Base-by-base conservation (phyloP, 345 rosid genomes). In the Corchorus olitorius region DNA sequence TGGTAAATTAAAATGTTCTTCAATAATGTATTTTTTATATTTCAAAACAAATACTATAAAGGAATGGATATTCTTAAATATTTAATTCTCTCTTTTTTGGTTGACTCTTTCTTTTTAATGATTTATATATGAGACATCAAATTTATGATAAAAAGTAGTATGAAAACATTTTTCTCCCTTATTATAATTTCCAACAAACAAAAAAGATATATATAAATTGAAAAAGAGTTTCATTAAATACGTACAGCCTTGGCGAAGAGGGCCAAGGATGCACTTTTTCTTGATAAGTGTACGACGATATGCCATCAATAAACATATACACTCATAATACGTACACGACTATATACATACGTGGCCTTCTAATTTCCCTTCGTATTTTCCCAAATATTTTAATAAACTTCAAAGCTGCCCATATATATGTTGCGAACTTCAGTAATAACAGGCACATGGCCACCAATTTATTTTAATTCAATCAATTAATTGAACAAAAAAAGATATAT, bases 241-340 rank as follows among this genome's bases (percentile, higher is more conserved):
- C 22, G 17, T 33, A 37, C 63, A 54, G n/a, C 73, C 35, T 27
- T 68, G 15, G 43, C 73, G 27, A 7, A 16, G 60, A 35, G 74
- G 74, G 74, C 54, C 74, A 35, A 54, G 74, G 74, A n/a, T 54
- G 63, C 74, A 10, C 74, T 39, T 55, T 55, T 35, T 34, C 16
- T 2, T 16, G 14, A 37, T 70, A 27, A 27, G 27, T 27, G 27
- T 27, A 27, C 27, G 27, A 27, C 27, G 27, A 27, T 27, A 27
- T n/a, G 74, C 49, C 15, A 17, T 71, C 45, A 37, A 20, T 66
- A 3, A 17, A 4, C 3, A n/a, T 27, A 41, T 9, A 0, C 15
- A 27, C 43, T 12, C 33, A 27, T 49, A 2, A 12, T 67, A 65
- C 52, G 50, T n/a, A 65, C 15, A 9, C 73, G 7, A 34, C 22